Conservation (phyloP, 2,329 filamentous ascomycete species). For the Plectosphaerella cucumerina region DNA sequence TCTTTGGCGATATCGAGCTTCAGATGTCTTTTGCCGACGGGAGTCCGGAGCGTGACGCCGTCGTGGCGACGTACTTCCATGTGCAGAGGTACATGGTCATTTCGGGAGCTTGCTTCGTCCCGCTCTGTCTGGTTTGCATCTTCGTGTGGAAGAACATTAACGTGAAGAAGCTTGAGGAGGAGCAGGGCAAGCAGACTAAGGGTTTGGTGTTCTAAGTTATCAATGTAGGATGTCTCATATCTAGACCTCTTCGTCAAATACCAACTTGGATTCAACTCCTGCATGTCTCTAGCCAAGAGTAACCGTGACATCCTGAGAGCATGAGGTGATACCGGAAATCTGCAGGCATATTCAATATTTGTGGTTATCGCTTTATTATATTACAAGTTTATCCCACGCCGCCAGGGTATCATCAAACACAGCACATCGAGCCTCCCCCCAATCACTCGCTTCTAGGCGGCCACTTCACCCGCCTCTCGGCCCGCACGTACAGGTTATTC, state of each 20-base stretch:
- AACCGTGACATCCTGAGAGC: too few relatives aligned
- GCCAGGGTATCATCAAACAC: background rate
- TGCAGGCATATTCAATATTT: too few relatives aligned
- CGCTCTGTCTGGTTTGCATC: conserved; percentile 29
- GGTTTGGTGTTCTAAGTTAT: conserved; percentile 29
- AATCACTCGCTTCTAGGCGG: conserved; percentile 23
- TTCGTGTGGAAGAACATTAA: conserved; percentile 35
- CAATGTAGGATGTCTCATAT: too few relatives aligned
- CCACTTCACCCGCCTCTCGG: conserved; percentile 44
- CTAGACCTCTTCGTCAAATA: too few relatives aligned
- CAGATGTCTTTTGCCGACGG: conserved; percentile 48
- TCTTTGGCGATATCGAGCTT: conserved; percentile 44
- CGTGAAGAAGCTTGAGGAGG: conserved; percentile 29
- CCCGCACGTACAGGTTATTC: conserved; percentile 48
- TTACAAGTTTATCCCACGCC: background rate
- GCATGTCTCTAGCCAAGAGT: too few relatives aligned
- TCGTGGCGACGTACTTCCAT: conserved; percentile 50
- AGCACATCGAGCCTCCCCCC: background rate
- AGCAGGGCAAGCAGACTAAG: conserved; percentile 27
- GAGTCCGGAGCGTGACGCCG: conserved; percentile 45
- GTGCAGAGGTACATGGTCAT: conserved; percentile 36
- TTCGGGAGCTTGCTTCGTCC: conserved; percentile 29
- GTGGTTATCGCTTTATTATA: too few relatives aligned
- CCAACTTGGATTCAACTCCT: too few relatives aligned
- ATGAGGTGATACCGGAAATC: too few relatives aligned